Evolutionary conservation across 352 stramenopile species (phyloP).

Genomic region (Plasmopara halstedii): DNA sequence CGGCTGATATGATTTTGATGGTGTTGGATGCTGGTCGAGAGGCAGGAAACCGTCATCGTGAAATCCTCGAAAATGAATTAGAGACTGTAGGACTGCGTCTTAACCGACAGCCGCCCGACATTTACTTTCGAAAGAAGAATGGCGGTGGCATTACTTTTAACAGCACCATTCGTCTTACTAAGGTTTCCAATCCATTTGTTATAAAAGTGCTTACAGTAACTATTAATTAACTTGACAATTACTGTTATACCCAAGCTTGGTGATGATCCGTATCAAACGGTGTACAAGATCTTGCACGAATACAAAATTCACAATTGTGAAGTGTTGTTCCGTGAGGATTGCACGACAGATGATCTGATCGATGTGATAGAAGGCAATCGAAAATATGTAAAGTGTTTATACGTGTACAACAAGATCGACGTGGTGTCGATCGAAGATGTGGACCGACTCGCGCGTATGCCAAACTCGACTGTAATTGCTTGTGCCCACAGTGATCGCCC

Average conservation of each 20-base stretch:
- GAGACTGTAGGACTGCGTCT: constrained; percentile 97
- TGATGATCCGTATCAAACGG: constrained; percentile 82
- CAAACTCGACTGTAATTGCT: constrained; percentile 95
- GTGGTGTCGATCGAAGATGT: constrained; percentile 99
- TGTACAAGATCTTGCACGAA: constrained; percentile 90
- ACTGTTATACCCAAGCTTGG: constrained; percentile 40
- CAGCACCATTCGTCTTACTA: constrained; percentile 92
- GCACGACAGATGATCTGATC: constrained; percentile 96
- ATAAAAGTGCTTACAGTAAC: background rate
- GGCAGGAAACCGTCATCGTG: constrained; percentile 92
- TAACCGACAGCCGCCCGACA: constrained; percentile 95
- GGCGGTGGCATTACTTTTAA: constrained; percentile 95
- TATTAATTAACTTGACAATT: background rate
- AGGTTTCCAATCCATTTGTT: constrained; percentile 45
- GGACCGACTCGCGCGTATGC: constrained; percentile 92
- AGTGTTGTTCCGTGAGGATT: constrained; percentile 96
- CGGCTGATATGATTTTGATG: constrained; percentile 99
- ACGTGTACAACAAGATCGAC: constrained; percentile 99
- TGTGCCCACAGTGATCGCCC: constrained; percentile 77
- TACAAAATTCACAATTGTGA: constrained; percentile 98
- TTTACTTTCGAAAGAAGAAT: constrained; percentile 94
- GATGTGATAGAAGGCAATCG: constrained; percentile 98
- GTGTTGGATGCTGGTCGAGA: constrained; percentile 98
- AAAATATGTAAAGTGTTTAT: constrained; percentile 99
- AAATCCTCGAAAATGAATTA: constrained; percentile 98